Conservation (phyloP, 768 basidiomycete genomes). For the Nidula microcarpa region DNA sequence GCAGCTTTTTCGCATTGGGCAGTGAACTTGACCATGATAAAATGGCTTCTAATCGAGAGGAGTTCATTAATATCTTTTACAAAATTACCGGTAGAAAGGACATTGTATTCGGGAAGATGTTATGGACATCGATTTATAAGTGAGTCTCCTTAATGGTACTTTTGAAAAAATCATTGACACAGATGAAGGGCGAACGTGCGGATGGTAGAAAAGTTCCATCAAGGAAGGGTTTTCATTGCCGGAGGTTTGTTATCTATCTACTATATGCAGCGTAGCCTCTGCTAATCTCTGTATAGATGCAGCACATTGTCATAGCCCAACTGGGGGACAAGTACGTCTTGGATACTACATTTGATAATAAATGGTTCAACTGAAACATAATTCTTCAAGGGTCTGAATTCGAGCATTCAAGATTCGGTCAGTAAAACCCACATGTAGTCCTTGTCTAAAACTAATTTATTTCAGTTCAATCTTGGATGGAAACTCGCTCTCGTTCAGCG, state of each 20-base stretch:
- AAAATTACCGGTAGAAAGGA: background rate
- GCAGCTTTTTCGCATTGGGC: background rate
- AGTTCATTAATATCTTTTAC: background rate
- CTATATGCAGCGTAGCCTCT: too few relatives aligned
- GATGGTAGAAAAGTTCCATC: conserved; percentile 38
- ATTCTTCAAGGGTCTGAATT: conserved; percentile 26
- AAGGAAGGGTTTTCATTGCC: conserved; percentile 41
- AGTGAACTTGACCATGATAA: background rate
- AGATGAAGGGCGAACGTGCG: conserved; percentile 39
- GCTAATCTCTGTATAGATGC: conserved; percentile 30
- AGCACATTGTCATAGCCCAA: conserved; percentile 43
- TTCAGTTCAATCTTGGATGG: conserved; percentile 40
- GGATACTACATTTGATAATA: background rate
- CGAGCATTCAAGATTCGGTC: conserved; percentile 34
- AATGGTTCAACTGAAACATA: background rate
- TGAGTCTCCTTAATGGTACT: background rate
- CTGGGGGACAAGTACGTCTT: conserved; percentile 31
- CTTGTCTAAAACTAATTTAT: background rate
- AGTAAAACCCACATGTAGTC: background rate
- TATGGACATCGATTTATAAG: background rate
- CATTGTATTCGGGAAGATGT: background rate
- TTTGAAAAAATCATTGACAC: background rate
- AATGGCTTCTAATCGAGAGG: background rate
- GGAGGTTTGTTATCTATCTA: conserved; percentile 29
- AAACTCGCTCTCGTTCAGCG: conserved; percentile 40